Evolutionary conservation across 352 stramenopile genomes (phyloP), one percentile per base, ranked within the genome.

Genomic region (Globisporangium rhizosaccharum): DNA sequence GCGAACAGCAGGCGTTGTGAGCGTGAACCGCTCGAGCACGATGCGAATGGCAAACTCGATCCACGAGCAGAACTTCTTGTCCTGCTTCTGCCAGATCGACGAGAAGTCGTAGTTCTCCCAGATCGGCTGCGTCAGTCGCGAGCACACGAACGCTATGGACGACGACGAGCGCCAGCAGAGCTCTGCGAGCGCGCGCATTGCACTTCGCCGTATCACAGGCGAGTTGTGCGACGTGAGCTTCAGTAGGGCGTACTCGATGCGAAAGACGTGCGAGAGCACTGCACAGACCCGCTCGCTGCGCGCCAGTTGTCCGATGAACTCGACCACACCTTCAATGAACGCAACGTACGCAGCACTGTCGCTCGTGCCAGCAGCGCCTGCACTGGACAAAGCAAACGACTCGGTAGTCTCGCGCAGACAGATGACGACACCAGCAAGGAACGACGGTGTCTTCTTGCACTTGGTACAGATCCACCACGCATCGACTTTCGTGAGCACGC

Each of bases 81-180:
- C 44, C 28, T 44, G 26, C 45, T 60, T 60, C n/a, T 47, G 42
- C 54, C 54, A 52, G 10, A 51, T 53, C 15, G 30, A 36, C 5
- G 54, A 51, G 54, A 53, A 60, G 11, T 51, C 54, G 28, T 46
- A 39, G 30, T 66, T 67, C 47, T 61, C 53, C 65, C 65, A 67
- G 12, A 71, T 49, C 3, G 39, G 39, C 15, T 59, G 64, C 7
- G 45, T 54, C 25, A 71, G 36, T 1, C 60, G 65, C 25, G 56
- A 53, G 28, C 33, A 65, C 2, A 51, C 51, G 26, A 71, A 67
- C 8, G 41, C 14, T 37, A 67, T 61, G 0, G 60, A 55, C 12
- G 36, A 23, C 25, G 44, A 47, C 7, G 55, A 61, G 6, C 54
- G 55, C 64, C 65, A 67, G 26, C 48, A 61, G 18, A 67, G 17